Percentiles rank a stretch among this genome's conserved stretches.
These are phyloP conservation scores for Gyrodon lividus DNA, from an alignment of 768 basidiomycete genomes.

Conservation along the genomic window DNA sequence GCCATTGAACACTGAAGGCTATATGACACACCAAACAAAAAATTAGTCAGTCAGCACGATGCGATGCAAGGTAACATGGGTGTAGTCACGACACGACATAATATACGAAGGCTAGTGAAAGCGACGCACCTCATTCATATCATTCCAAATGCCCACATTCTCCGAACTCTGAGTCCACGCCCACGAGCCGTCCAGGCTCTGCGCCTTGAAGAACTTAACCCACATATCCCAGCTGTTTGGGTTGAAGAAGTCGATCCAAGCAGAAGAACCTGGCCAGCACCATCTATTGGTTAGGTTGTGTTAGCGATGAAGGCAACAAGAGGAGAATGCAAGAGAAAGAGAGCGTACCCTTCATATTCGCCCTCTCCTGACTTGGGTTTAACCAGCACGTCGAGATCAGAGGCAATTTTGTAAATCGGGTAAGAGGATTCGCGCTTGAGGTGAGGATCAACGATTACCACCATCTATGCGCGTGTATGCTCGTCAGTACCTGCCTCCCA, in stretches of 20 bases:
- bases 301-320: not conserved
- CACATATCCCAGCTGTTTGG: slow-evolving; percentile 89
- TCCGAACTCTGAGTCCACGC: slow-evolving; percentile 80
- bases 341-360: slow-evolving; percentile 75
- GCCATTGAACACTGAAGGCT: slow-evolving; percentile 98
- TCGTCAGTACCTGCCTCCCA: not conserved
- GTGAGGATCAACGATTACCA: slow-evolving; percentile 96
- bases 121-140: slow-evolving; percentile 90
- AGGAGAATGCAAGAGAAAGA: not conserved
- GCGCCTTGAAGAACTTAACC: slow-evolving; percentile 75
- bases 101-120: not conserved
- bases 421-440: slow-evolving; percentile 79
- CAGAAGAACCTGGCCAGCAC: slow-evolving; percentile 97
- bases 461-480: slow-evolving; percentile 62
- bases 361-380: slow-evolving; percentile 77
- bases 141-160: slow-evolving; percentile 94
- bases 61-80: not conserved
- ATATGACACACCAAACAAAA: slow-evolving; percentile 7
- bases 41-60: not conserved
- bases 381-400: slow-evolving; percentile 77
- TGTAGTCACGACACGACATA: not conserved
- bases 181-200: slow-evolving; percentile 55
- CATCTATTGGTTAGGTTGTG: slow-evolving; percentile 39
- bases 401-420: slow-evolving; percentile 82
- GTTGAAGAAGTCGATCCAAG: slow-evolving; percentile 98